Evolutionary conservation across 73 alveolate genomes (phyloP).

Genomic region (Durusdinium trenchii): DNA sequence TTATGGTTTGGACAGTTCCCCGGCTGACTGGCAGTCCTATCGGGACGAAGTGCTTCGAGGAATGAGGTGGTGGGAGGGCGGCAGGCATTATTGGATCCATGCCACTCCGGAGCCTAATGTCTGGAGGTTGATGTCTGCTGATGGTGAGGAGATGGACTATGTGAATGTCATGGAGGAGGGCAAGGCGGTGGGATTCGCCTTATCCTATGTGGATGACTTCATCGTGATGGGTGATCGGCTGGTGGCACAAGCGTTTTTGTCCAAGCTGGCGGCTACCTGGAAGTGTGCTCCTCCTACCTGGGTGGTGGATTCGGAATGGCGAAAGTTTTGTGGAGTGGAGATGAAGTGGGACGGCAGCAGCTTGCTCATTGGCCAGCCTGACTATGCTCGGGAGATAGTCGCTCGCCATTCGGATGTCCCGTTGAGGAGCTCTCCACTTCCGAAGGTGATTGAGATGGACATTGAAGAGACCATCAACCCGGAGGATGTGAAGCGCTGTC

Average conservation of each 20-base stretch:
- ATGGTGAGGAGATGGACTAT: neutral
- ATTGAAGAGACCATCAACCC: neutral
- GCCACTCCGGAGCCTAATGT: neutral
- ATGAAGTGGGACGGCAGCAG: neutral
- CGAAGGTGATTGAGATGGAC: neutral
- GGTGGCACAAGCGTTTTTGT: neutral
- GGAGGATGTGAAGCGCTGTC: neutral
- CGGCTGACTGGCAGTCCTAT: neutral
- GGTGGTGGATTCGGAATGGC: neutral
- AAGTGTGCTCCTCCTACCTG: neutral
- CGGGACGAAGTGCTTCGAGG: neutral
- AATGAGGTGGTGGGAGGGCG: neutral
- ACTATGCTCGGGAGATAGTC: neutral
- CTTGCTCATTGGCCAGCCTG: neutral
- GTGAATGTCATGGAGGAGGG: neutral
- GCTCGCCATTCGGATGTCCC: neutral
- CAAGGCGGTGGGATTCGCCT: neutral
- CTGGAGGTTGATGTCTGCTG: neutral
- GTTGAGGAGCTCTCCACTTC: neutral
- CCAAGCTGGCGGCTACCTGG: neutral
- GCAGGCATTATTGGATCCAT: neutral
- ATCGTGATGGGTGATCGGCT: neutral
- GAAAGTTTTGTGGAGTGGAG: neutral
- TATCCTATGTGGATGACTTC: neutral
- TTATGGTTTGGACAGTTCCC: neutral